phyloP scores from a whole-genome alignment of 1,284 basidiomycete species.

The Marasmius fiardii region DNA sequence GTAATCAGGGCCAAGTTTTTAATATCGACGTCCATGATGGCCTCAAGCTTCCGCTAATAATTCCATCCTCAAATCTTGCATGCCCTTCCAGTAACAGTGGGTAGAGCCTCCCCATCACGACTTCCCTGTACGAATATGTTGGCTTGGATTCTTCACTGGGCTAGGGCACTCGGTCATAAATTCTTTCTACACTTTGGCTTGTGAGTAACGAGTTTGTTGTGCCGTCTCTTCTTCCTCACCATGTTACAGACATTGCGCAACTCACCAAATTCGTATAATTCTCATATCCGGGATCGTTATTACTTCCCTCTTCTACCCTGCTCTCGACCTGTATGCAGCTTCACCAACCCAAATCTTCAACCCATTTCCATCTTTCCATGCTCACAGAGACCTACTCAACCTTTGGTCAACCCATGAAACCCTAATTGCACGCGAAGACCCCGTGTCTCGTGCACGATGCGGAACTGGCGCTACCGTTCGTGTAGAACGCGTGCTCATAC shows the following conservation, averaged over 20 bases:
- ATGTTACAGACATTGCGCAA: constrained; percentile 69
- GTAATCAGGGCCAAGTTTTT: not conserved
- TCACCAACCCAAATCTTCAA: constrained; percentile 65
- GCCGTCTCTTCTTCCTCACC: constrained; percentile 11
- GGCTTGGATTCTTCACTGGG: constrained; percentile 28
- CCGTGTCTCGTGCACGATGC: constrained; percentile 70
- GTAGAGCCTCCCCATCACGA: not conserved
- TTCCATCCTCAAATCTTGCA: not conserved
- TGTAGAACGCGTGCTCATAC: constrained; percentile 74
- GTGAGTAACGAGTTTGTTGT: constrained; percentile 40
- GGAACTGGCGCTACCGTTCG: constrained; percentile 71
- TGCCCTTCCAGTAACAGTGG: not conserved
- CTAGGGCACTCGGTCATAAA: constrained; percentile 38
- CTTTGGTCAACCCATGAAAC: constrained; percentile 63
- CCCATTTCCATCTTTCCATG: constrained; percentile 52
- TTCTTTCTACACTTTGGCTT: constrained; percentile 73
- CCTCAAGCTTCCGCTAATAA: not conserved
- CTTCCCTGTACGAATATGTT: constrained; percentile 3
- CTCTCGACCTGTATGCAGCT: constrained; percentile 80
- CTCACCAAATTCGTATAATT: constrained; percentile 90
- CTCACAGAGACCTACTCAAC: constrained; percentile 61
- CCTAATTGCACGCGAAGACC: constrained; percentile 64
- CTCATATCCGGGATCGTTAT: constrained; percentile 93
- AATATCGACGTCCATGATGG: not conserved
- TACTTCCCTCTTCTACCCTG: constrained; percentile 93